phyloP scores from a whole-genome alignment of 2,329 filamentous ascomycete species.

The Fusarium poae region DNA sequence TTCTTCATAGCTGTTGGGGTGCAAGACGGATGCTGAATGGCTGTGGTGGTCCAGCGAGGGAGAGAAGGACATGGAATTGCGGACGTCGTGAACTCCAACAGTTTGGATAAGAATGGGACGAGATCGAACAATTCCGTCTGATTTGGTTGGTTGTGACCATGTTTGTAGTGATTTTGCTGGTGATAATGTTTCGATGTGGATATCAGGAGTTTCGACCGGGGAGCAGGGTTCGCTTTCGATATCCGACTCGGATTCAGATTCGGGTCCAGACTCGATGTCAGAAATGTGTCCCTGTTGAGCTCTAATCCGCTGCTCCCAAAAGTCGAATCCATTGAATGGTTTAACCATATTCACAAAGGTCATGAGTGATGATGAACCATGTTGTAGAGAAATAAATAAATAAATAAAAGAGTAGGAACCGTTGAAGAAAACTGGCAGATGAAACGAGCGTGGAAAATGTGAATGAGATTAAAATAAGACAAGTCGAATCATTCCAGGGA shows the following conservation, averaged over 20 bases:
- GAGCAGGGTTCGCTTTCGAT: slow-evolving; percentile 16
- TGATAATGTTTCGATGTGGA: background rate
- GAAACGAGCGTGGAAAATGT: background rate
- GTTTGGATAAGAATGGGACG: slow-evolving; percentile 1
- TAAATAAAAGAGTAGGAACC: background rate
- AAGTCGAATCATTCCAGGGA: slow-evolving; percentile 7
- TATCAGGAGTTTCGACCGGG: background rate
- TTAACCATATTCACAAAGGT: slow-evolving; percentile 10
- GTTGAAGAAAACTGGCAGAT: background rate
- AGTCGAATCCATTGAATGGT: slow-evolving; percentile 22
- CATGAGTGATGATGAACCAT: background rate
- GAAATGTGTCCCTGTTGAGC: slow-evolving; percentile 2
- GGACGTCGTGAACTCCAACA: slow-evolving; percentile 17
- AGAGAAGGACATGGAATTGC: slow-evolving; percentile 19
- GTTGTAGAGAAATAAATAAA: too few relatives aligned
- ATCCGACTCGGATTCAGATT: background rate
- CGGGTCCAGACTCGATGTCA: background rate
- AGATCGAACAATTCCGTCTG: background rate
- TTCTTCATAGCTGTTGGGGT: slow-evolving; percentile 10
- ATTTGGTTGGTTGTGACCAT: background rate
- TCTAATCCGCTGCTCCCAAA: slow-evolving; percentile 25
- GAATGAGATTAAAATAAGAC: slow-evolving; percentile 21
- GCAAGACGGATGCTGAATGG: slow-evolving; percentile 15
- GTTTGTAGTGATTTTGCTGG: background rate
- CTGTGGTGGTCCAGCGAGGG: slow-evolving; percentile 13